Conservation (phyloP, 768 basidiomycete species). For the Trametes gibbosa region DNA sequence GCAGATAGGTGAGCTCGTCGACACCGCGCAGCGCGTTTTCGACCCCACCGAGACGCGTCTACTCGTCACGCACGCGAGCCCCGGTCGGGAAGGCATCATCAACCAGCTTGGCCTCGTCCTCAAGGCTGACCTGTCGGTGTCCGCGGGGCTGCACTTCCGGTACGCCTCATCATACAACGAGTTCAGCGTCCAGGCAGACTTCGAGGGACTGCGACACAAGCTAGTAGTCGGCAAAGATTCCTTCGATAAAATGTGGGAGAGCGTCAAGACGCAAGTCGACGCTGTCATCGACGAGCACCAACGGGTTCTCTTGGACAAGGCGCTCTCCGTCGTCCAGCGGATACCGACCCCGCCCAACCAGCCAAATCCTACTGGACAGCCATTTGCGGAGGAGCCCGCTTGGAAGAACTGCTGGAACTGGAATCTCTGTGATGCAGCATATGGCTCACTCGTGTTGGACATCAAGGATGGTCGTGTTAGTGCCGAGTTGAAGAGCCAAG, state of each 20-base stretch:
- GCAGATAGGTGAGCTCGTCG: slow-evolving; percentile 96
- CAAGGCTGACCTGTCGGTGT: slow-evolving; percentile 93
- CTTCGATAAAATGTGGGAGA: slow-evolving; percentile 94
- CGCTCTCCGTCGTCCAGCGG: slow-evolving; percentile 78
- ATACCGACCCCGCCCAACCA: slow-evolving; percentile 58
- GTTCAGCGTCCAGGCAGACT: slow-evolving; percentile 88
- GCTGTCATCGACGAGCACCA: slow-evolving; percentile 89
- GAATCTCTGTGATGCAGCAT: slow-evolving; percentile 96
- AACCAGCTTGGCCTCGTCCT: slow-evolving; percentile 85
- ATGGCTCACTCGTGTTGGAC: slow-evolving; percentile 84
- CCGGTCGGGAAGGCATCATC: slow-evolving; percentile 91
- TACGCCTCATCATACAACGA: slow-evolving; percentile 97
- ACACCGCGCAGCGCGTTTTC: slow-evolving; percentile 92
- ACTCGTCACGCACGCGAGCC: slow-evolving; percentile 87
- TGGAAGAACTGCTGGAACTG: slow-evolving; percentile 99
- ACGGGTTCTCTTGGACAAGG: slow-evolving; percentile 84
- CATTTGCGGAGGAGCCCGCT: slow-evolving; percentile 77
- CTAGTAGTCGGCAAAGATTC: slow-evolving; percentile 71
- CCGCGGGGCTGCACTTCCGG: slow-evolving; percentile 95
- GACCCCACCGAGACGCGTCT: slow-evolving; percentile 93
- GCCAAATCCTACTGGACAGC: slow-evolving; percentile 40
- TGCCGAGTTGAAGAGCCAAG: slow-evolving; percentile 90
- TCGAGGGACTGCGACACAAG: slow-evolving; percentile 84
- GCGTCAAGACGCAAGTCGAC: slow-evolving; percentile 88
- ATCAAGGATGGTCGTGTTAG: slow-evolving; percentile 91